phyloP scores from a whole-genome alignment of 768 basidiomycete species.

The Dacryopinax spathularia region DNA sequence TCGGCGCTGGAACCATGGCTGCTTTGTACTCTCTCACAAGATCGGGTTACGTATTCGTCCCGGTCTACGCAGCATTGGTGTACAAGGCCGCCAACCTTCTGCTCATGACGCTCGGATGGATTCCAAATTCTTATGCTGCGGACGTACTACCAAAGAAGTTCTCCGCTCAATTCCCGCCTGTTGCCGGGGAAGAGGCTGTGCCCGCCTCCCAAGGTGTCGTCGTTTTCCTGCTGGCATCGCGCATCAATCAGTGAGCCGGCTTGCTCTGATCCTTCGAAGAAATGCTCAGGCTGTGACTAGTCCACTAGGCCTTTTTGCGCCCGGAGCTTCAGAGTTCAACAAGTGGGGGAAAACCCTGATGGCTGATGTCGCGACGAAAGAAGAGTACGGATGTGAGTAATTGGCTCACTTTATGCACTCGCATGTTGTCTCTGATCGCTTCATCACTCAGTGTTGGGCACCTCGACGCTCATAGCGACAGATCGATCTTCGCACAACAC shows the following conservation, averaged over 20 bases:
- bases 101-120: not conserved
- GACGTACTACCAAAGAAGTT: not conserved
- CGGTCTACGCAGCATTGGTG: not conserved
- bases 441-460: not conserved
- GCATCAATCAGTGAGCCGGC: not conserved
- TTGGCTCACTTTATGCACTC: not conserved
- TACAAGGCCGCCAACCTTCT: not conserved
- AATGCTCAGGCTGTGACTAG: not conserved
- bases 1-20: not conserved
- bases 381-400: not conserved
- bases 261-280: not conserved
- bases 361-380: not conserved
- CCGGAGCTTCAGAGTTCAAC: not conserved
- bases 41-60: not conserved
- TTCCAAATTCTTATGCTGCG: not conserved
- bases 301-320: not conserved
- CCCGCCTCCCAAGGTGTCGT: not conserved
- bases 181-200: not conserved
- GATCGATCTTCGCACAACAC: not conserved
- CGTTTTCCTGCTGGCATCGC: not conserved
- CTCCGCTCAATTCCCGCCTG: not conserved
- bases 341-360: not conserved
- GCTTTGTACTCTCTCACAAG: too few relatives aligned
- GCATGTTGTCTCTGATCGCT: not conserved
- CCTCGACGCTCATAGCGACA: not conserved